phyloP scores from a whole-genome alignment of 2,329 filamentous ascomycete species.

The Plenodomus lindquistii region DNA sequence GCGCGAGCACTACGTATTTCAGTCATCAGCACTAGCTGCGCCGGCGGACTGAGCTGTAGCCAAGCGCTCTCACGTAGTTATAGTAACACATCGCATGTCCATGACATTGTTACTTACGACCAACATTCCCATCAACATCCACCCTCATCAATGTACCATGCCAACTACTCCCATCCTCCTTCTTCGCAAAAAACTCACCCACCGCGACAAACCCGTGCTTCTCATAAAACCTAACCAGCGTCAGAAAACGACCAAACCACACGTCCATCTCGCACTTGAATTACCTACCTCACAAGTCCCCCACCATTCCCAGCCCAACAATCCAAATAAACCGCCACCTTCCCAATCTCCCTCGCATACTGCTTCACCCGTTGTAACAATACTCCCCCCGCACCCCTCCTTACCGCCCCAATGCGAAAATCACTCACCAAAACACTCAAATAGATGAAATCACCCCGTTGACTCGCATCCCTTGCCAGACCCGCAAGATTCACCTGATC shows the following conservation, averaged over 20 bases:
- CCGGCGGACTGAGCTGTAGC: too few species aligned
- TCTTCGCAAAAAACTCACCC: neutral
- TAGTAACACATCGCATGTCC: too few species aligned
- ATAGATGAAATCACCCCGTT: neutral
- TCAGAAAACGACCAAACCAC: neutral
- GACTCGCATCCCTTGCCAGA: neutral
- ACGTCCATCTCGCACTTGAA: neutral
- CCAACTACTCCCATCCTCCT: neutral
- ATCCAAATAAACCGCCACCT: neutral
- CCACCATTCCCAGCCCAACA: constrained; percentile 1
- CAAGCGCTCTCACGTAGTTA: too few species aligned
- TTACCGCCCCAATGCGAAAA: neutral
- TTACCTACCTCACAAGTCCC: neutral
- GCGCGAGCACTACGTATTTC: too few species aligned
- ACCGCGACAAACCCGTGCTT: neutral
- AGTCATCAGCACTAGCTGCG: too few species aligned
- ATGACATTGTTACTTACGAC: neutral
- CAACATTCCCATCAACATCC: neutral
- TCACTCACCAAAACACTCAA: neutral
- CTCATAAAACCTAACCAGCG: neutral
- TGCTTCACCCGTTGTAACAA: neutral
- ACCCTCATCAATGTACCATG: neutral
- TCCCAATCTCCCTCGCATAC: neutral
- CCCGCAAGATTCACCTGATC: neutral
- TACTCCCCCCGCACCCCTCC: neutral